Evolutionary conservation across 2,329 filamentous ascomycete genomes (phyloP), one percentile per base, ranked within the genome.

Genomic region (Fonsecaea pedrosoi): DNA sequence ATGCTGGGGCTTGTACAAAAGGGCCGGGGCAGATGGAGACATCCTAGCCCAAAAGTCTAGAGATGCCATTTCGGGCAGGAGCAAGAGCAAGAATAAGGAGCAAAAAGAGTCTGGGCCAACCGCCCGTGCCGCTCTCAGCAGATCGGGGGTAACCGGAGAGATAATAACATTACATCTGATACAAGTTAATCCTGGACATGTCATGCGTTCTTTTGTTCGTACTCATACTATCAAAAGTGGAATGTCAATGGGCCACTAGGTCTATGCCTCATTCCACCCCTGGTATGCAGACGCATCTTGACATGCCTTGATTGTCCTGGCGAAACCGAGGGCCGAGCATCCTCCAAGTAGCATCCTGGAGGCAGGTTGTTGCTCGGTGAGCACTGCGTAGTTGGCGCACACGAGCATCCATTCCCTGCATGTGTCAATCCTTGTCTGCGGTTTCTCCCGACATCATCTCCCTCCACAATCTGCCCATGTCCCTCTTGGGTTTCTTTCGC

Each of bases 241-340:
- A 45, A 45, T 45, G 40, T 18, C 37, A n/a, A 42, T 42, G 15
- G 25, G 25, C 25, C 25, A 25, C 25, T 25, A 25, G 4, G 40
- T 2, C 40, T 42, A 42, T 42, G 15, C 13, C 40, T 50, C 45
- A 50, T 50, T 12, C 3, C 4, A 21, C 45, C 45, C 45, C 38
- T 15, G 38, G 42, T 25, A 12, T 21, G 45, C 4, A 50, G 18
- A 13, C 9, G 45, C 45, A 50, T 50, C 3, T 50, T 50, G 45
- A 12, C 18, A 13, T 25, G 45, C 25, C 45, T 25, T 50, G 45
- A 25, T 50, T 21, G 45, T 25, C 45, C 53, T 55, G 25, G 53
- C 30, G 53, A 55, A 55, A 32, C 53, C 53, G 53, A 55, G 53
- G 53, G 30, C 53, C 53, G 53, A 55, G 25, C 53, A 21, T 50